Percentiles rank a stretch among this genome's conserved stretches.
Evolutionary conservation across 116 monocot species (phyloP).

Genomic region (Iris pallida): DNA sequence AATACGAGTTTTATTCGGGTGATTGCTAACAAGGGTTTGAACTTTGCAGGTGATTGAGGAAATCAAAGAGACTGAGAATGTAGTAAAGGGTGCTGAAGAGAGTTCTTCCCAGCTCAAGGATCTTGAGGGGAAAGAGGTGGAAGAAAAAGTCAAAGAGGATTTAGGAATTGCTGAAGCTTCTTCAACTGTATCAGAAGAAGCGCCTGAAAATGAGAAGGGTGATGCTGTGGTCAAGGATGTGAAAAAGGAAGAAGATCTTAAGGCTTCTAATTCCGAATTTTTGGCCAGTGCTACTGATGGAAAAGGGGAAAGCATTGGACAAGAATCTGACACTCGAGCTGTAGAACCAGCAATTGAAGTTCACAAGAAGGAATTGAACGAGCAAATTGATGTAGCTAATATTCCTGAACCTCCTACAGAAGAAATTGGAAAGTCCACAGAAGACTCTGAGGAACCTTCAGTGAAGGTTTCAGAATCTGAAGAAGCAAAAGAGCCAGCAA

Average conservation of each 20-base stretch:
- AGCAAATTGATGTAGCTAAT: slow-evolving; percentile 1
- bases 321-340: background rate
- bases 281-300: background rate
- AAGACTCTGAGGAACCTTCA: background rate
- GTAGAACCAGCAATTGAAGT: slow-evolving; percentile 9
- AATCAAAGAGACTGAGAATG: slow-evolving; percentile 8
- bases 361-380: background rate
- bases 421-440: background rate
- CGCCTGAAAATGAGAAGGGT: slow-evolving; percentile 1
- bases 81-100: slow-evolving; percentile 9
- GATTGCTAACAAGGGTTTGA: no score
- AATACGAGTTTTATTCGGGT: no score
- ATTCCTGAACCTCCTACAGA: slow-evolving; percentile 7
- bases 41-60: slow-evolving; percentile 19
- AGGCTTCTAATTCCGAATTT: background rate
- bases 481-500: slow-evolving; percentile 1
- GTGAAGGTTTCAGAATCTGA: slow-evolving; percentile 14
- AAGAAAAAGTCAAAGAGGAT: slow-evolving; percentile 11
- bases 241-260: slow-evolving; percentile 10
- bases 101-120: background rate
- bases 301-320: background rate
- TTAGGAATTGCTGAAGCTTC: slow-evolving; percentile 4
- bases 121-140: slow-evolving; percentile 1
- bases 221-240: background rate
- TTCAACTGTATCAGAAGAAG: slow-evolving; percentile 2